These are phyloP conservation scores for Boletus subcaerulescens DNA, from an alignment of 768 basidiomycete species.

Conservation along the genomic window DNA sequence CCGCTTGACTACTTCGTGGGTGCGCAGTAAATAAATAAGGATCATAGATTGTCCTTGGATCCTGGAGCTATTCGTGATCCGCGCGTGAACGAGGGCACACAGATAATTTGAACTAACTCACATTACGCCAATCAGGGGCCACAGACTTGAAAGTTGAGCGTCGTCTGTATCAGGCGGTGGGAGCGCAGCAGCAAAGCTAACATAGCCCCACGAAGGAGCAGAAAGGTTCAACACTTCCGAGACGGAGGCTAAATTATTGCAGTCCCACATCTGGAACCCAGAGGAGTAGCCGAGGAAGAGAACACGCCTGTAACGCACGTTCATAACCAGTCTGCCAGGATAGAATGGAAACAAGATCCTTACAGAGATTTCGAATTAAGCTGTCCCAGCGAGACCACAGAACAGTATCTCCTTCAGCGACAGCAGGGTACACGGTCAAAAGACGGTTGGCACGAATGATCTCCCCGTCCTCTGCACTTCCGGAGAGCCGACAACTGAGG, in stretches of 20 bases:
- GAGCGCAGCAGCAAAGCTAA: conserved; percentile 14
- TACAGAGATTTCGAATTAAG: conserved; percentile 18
- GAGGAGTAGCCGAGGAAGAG: conserved; percentile 52
- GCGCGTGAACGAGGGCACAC: neutral
- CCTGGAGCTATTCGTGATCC: neutral
- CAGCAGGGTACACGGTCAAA: conserved; percentile 30
- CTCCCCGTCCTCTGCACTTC: conserved; percentile 16
- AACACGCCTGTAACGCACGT: conserved; percentile 35
- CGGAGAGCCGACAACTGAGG: conserved; percentile 6
- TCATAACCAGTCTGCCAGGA: neutral
- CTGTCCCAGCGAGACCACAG: conserved; percentile 35
- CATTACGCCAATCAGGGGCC: conserved; percentile 29
- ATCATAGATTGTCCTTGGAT: too few relatives aligned
- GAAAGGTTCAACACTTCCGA: conserved; percentile 48
- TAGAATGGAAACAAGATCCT: neutral
- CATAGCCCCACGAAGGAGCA: conserved; percentile 11
- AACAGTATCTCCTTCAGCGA: conserved; percentile 29
- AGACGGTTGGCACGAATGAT: conserved; percentile 13
- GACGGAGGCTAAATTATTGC: conserved; percentile 47
- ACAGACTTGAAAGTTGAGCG: conserved; percentile 3
- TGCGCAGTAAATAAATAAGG: too few relatives aligned
- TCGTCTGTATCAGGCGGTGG: too few relatives aligned
- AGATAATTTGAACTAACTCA: conserved; percentile 15
- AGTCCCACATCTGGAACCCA: conserved; percentile 64
- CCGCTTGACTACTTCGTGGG: neutral